phyloP scores from a whole-genome alignment of 768 basidiomycete genomes.

The Tylopilus intermedius region DNA sequence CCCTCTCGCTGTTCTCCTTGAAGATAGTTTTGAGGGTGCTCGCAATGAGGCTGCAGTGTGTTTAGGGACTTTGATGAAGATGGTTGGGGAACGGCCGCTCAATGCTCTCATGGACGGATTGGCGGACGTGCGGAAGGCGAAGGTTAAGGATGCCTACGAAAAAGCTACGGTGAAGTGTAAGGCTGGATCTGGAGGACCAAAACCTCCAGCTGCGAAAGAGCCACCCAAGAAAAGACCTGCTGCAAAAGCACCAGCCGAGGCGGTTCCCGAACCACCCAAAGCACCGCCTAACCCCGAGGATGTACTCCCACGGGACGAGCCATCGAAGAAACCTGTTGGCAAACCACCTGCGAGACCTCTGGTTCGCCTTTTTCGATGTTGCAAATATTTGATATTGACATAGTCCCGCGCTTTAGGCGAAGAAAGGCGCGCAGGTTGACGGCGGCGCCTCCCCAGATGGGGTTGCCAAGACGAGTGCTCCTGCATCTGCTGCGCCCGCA shows the following conservation, averaged over 20 bases:
- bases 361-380: conserved; percentile 25
- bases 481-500: conserved; percentile 28
- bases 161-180: conserved; percentile 91
- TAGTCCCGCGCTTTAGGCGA: conserved; percentile 34
- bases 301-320: conserved; percentile 26
- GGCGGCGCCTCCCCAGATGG: conserved; percentile 21
- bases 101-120: conserved; percentile 82
- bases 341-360: conserved; percentile 49
- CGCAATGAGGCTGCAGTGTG: conserved; percentile 85
- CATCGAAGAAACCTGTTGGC: conserved; percentile 40
- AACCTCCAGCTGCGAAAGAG: conserved; percentile 31
- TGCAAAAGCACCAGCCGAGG: conserved; percentile 27
- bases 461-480: conserved; percentile 18
- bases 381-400: neutral
- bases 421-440: conserved; percentile 44
- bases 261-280: conserved; percentile 17
- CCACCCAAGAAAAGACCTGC: conserved; percentile 35
- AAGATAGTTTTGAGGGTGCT: conserved; percentile 86
- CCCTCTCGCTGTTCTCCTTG: conserved; percentile 65
- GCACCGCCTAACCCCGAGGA: conserved; percentile 12
- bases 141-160: conserved; percentile 91
- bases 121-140: conserved; percentile 81
- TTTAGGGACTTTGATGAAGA: conserved; percentile 90
- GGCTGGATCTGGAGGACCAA: conserved; percentile 50
- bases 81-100: conserved; percentile 89